Evolutionary conservation across 371 early-diverging fungal species (phyloP).

Genomic region (Mucor indicus): DNA sequence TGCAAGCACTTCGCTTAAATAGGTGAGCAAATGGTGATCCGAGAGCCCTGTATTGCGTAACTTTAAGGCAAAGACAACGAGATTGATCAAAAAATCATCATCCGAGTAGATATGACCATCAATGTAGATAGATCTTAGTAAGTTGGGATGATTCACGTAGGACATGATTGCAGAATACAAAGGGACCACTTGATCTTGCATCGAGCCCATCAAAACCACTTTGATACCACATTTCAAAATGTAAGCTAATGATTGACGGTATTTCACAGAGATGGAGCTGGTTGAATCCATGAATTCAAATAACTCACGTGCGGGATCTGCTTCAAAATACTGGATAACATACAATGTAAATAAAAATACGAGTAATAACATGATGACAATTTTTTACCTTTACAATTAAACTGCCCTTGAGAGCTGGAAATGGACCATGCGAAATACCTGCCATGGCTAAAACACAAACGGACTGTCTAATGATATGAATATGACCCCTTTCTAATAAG

Average conservation of each 20-base stretch:
- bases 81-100: slow-evolving; percentile 84
- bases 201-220: slow-evolving; percentile 67
- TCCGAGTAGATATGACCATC: slow-evolving; percentile 72
- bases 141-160: slow-evolving; percentile 82
- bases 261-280: slow-evolving; percentile 64
- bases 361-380: not conserved
- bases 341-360: too few species aligned
- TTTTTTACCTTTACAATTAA: slow-evolving; percentile 68
- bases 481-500: slow-evolving; percentile 64
- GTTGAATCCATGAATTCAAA: slow-evolving; percentile 89
- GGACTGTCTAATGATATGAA: slow-evolving; percentile 70
- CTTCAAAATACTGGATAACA: slow-evolving; percentile 79
- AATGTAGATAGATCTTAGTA: slow-evolving; percentile 89
- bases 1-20: slow-evolving; percentile 82
- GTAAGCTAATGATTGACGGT: slow-evolving; percentile 65
- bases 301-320: slow-evolving; percentile 88
- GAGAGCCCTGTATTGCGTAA: slow-evolving; percentile 83
- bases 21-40: slow-evolving; percentile 82
- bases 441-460: slow-evolving; percentile 89
- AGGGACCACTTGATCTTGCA: slow-evolving; percentile 97
- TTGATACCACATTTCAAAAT: slow-evolving; percentile 70
- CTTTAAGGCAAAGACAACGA: slow-evolving; percentile 80
- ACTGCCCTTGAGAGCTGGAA: slow-evolving; percentile 79
- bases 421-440: slow-evolving; percentile 90
- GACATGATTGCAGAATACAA: slow-evolving; percentile 92